Percentiles rank a stretch among this genome's conserved stretches.
phyloP scores from a whole-genome alignment of 495 filamentous ascomycete genomes.

The Neurospora tetrasperma region DNA sequence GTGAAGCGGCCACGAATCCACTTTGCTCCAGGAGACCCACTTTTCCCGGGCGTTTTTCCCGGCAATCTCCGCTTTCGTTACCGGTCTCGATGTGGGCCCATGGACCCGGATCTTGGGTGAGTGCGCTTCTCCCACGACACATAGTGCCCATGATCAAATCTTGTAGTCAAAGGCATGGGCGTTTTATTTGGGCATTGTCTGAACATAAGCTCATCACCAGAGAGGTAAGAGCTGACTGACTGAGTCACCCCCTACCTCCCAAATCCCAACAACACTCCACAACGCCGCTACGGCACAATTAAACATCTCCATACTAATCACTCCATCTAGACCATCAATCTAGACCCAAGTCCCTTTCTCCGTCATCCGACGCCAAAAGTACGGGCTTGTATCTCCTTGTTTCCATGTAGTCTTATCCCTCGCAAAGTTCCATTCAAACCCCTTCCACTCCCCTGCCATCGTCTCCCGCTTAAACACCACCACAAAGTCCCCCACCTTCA shows the following conservation, averaged over 20 bases:
- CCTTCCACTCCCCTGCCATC: neutral
- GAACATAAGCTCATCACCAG: neutral
- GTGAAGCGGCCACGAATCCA: too few species aligned
- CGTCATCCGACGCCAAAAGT: neutral
- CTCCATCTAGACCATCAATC: neutral
- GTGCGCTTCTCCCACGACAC: too few species aligned
- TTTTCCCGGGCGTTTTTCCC: too few species aligned
- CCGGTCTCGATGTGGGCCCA: too few species aligned
- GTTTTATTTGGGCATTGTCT: neutral
- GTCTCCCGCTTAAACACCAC: neutral
- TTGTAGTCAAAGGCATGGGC: too few species aligned
- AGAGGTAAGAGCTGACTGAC: too few species aligned
- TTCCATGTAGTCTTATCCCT: neutral
- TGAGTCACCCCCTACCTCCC: neutral
- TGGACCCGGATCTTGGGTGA: too few species aligned
- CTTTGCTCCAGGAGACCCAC: too few species aligned
- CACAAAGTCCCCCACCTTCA: constrained; percentile 2
- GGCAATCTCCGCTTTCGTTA: too few species aligned
- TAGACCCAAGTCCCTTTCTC: neutral
- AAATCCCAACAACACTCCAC: neutral
- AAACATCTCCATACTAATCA: neutral
- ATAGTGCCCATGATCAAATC: too few species aligned
- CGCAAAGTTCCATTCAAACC: neutral
- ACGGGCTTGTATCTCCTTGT: neutral
- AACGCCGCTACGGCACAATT: neutral